Percentiles rank a stretch among this genome's conserved stretches.
These are phyloP conservation scores for Aphanocladium album DNA, from an alignment of 2,329 filamentous ascomycete species.

Conservation along the genomic window DNA sequence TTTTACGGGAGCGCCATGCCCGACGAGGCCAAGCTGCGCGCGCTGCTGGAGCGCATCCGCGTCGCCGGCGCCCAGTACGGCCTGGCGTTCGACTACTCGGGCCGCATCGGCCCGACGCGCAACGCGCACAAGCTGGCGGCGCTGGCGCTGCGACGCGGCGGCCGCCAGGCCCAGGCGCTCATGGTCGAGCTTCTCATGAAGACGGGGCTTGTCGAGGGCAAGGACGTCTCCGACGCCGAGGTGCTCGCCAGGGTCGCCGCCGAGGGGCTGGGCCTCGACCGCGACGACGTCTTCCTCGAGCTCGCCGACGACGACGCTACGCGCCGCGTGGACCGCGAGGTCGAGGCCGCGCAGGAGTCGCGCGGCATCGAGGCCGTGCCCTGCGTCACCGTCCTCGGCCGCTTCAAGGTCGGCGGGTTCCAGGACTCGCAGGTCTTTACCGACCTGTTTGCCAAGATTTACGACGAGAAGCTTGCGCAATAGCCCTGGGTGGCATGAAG, in stretches of 20 bases:
- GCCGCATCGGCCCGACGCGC: constrained; percentile 39
- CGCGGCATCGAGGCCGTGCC: constrained; percentile 60
- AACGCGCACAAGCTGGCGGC: constrained; percentile 44
- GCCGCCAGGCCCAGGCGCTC: constrained; percentile 30
- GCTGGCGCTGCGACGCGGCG: constrained; percentile 30
- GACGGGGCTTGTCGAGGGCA: constrained; percentile 37
- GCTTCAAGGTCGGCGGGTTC: constrained; percentile 65
- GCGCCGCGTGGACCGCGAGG: constrained; percentile 27
- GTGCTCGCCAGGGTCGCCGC: constrained; percentile 34
- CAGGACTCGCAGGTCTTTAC: constrained; percentile 63
- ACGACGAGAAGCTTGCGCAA: constrained; percentile 14
- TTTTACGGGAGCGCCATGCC: constrained; percentile 36
- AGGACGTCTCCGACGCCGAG: constrained; percentile 35
- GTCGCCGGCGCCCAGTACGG: constrained; percentile 29
- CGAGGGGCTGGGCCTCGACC: constrained; percentile 26
- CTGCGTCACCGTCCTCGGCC: constrained; percentile 65
- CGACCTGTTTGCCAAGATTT: constrained; percentile 58
- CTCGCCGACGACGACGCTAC: constrained; percentile 27
- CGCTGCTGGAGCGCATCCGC: constrained; percentile 27
- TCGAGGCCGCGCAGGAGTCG: constrained; percentile 22
- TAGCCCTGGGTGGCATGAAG: no score
- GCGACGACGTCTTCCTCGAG: constrained; percentile 22
- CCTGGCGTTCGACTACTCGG: constrained; percentile 37
- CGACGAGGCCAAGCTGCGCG: constrained; percentile 23
- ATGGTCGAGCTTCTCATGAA: constrained; percentile 38